Evolutionary conservation across 163 green algal genomes (phyloP), one percentile per base, ranked within the genome.

Genomic region (Volvox carteri): DNA sequence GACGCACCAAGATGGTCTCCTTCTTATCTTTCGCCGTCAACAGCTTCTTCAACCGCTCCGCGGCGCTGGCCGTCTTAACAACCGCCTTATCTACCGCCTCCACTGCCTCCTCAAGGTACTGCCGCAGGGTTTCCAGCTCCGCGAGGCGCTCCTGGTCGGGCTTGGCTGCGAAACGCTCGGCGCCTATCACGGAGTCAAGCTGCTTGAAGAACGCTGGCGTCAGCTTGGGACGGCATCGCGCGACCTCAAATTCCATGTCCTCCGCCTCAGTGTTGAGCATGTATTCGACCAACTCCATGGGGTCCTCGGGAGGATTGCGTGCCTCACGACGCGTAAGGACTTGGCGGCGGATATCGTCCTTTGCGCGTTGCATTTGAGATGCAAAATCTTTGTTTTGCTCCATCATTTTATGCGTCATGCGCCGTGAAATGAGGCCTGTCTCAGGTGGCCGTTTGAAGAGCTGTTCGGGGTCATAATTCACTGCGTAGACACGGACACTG

Each of bases 231-330:
- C 96, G 86, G 90, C 93, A 97, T 1, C 96, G 92, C 19, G 96
- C 96, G 12, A 97, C 90, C 91, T 99, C 97, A 90, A 92, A 98
- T 91, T 98, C 92, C 95, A 99, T 98, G 56, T 99, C 97, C 44
- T 95, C 91, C 1, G 94, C 92, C 46, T 98, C 92, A 35, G 97
- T 99, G 74, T 97, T 94, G 11, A 99, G 83, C 25, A 99, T 96
- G 86, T 95, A 99, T 81, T 99, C 95, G 3, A 98, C 87, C 0
- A 98, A 83, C 84, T 96, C 92, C 18, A 92, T 58, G 35, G 93
- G 39, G 39, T 92, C 87, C 2, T 87, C 84, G 0, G 96, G 96
- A 11, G 90, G 58, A 23, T 75, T 81, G 12, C 95, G 89, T 19
- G 84, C 77, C 85, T 93, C 80, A 25, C 92, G 88, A 12, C 90